A percentile compares a stretch with the other conserved stretches of the same genome.
phyloP scores from a whole-genome alignment of 2,329 filamentous ascomycete genomes.

The Rhytidhysteron rufulum region DNA sequence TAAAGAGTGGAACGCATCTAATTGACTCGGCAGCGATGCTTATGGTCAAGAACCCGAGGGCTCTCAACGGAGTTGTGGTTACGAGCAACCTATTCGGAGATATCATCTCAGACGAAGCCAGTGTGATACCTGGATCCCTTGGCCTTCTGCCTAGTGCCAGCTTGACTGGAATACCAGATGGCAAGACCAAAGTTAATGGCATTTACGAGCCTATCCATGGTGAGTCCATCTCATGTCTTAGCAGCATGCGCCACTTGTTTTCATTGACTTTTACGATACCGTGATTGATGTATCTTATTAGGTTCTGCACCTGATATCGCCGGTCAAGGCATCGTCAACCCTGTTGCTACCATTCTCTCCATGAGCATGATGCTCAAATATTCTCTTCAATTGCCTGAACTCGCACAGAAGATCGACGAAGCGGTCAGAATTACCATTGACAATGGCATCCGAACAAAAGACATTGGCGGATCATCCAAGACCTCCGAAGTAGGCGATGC shows the following conservation, averaged over 20 bases:
- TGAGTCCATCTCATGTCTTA: no score
- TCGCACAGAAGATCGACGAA: slow-evolving; percentile 75
- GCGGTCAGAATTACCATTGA: slow-evolving; percentile 80
- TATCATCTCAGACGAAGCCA: slow-evolving; percentile 93
- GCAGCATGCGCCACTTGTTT: not conserved
- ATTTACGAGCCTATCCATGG: slow-evolving; percentile 98
- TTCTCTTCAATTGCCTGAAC: slow-evolving; percentile 73
- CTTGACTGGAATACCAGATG: slow-evolving; percentile 80
- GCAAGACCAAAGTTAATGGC: slow-evolving; percentile 79
- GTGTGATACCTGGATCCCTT: slow-evolving; percentile 86
- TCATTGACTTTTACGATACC: not conserved
- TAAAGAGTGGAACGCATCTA: slow-evolving; percentile 81
- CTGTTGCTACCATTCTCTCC: slow-evolving; percentile 85
- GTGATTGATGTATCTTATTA: slow-evolving; percentile 32
- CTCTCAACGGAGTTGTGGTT: slow-evolving; percentile 85
- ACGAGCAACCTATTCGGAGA: slow-evolving; percentile 95
- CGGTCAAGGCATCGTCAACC: slow-evolving; percentile 87
- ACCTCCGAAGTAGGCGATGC: slow-evolving; percentile 83
- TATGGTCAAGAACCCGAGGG: slow-evolving; percentile 88
- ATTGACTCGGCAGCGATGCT: slow-evolving; percentile 98
- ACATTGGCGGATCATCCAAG: slow-evolving; percentile 73
- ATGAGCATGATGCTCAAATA: slow-evolving; percentile 96
- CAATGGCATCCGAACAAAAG: slow-evolving; percentile 71
- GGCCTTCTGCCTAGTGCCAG: slow-evolving; percentile 86
- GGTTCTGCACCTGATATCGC: slow-evolving; percentile 91